Percentiles rank a stretch among this genome's conserved stretches.
phyloP scores from a whole-genome alignment of 2,329 filamentous ascomycete genomes.

The Metarhizium anisopliae region DNA sequence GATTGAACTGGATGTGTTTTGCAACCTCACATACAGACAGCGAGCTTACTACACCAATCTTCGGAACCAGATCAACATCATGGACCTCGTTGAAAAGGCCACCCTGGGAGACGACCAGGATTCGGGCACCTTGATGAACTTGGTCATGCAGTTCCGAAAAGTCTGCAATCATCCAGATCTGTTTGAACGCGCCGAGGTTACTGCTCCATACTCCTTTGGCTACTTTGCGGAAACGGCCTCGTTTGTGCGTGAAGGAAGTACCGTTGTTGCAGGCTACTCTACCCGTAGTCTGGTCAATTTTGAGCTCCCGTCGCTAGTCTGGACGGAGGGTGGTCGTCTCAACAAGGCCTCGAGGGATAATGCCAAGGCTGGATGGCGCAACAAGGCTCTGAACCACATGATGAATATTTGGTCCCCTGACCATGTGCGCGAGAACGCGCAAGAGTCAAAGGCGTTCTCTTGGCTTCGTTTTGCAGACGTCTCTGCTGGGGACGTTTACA shows the following conservation, averaged over 20 bases:
- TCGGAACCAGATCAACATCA: constrained; percentile 94
- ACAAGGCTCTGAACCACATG: constrained; percentile 66
- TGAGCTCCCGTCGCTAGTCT: constrained; percentile 71
- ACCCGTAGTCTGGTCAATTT: constrained; percentile 82
- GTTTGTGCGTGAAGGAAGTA: constrained; percentile 80
- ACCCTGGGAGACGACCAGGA: constrained; percentile 91
- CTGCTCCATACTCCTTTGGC: constrained; percentile 74
- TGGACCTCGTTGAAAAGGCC: constrained; percentile 96
- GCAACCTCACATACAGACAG: constrained; percentile 92
- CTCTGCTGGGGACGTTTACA: constrained; percentile 64
- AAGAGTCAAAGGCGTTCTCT: constrained; percentile 62
- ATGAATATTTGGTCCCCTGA: constrained; percentile 88
- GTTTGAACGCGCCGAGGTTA: constrained; percentile 89
- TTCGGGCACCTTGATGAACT: constrained; percentile 93
- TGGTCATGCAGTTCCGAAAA: constrained; percentile 99
- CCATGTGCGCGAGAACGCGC: constrained; percentile 58
- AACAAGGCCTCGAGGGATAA: constrained; percentile 68
- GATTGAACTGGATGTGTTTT: constrained; percentile 94
- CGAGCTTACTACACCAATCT: constrained; percentile 87
- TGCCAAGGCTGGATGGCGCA: constrained; percentile 65
- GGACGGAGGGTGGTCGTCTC: constrained; percentile 69
- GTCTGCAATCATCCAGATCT: constrained; percentile 98
- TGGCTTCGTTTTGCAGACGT: constrained; percentile 82
- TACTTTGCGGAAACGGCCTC: constrained; percentile 92
- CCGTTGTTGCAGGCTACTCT: constrained; percentile 77